Conservation (phyloP, 2,329 filamentous ascomycete genomes). For the Orbilia ellipsospora region DNA sequence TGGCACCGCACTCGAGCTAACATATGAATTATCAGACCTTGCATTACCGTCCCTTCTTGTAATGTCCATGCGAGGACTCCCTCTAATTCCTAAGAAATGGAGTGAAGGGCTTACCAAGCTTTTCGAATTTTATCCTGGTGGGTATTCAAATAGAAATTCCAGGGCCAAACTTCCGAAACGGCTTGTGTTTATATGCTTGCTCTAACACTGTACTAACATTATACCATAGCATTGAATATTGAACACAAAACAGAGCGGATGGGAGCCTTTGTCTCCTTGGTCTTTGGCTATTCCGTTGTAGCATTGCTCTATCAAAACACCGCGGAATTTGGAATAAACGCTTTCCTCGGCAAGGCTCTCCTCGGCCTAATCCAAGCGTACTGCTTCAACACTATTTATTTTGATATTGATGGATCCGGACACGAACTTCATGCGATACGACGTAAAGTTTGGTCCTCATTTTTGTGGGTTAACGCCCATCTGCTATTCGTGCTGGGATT, state of each 20-base stretch:
- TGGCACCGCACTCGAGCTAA: neutral
- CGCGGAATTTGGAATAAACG: conserved; percentile 67
- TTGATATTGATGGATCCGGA: conserved; percentile 71
- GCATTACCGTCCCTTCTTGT: conserved; percentile 61
- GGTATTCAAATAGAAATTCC: conserved; percentile 21
- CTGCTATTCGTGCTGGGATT: conserved; percentile 74
- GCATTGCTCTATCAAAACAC: conserved; percentile 71
- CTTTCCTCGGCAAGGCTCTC: conserved; percentile 72
- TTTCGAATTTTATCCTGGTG: conserved; percentile 61
- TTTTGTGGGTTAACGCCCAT: conserved; percentile 70
- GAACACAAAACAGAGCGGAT: conserved; percentile 74
- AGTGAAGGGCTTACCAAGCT: conserved; percentile 19
- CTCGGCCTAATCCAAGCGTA: conserved; percentile 71
- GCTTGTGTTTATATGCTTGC: conserved; percentile 52
- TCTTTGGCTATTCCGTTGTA: conserved; percentile 74
- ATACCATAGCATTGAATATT: conserved; percentile 68
- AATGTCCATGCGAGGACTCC: conserved; percentile 59
- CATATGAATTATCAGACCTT: conserved; percentile 59
- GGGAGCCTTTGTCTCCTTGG: conserved; percentile 73
- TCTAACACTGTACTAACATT: conserved; percentile 3
- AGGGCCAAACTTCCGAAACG: neutral
- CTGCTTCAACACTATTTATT: conserved; percentile 73
- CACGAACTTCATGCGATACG: conserved; percentile 72
- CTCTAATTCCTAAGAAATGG: conserved; percentile 35
- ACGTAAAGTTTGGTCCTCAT: conserved; percentile 65